These are phyloP conservation scores for Phialocephala sp. DNA, from an alignment of 2,329 filamentous ascomycete genomes.

Conservation along the genomic window DNA sequence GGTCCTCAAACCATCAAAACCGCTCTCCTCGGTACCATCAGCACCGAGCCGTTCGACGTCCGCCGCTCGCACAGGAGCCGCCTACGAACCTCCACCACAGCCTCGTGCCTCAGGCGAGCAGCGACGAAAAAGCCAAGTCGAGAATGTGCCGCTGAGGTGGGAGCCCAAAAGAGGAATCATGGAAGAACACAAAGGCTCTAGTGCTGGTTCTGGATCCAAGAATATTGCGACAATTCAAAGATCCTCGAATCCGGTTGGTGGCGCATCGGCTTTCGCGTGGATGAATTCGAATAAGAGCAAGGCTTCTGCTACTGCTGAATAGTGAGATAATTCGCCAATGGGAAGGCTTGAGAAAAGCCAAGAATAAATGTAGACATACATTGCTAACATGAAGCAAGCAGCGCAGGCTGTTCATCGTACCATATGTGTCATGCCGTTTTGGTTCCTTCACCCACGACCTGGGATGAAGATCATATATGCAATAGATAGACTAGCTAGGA, in stretches of 20 bases:
- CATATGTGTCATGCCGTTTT: not conserved
- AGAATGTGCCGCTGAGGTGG: conserved; percentile 49
- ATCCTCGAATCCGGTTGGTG: conserved; percentile 82
- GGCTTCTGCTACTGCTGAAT: conserved; percentile 32
- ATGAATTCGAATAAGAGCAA: conserved; percentile 61
- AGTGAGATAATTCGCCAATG: not conserved
- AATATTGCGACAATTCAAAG: conserved; percentile 50
- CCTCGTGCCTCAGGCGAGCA: conserved; percentile 53
- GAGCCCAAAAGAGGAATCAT: conserved; percentile 56
- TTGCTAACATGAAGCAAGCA: conserved; percentile 1
- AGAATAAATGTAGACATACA: not conserved
- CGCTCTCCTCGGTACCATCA: conserved; percentile 57
- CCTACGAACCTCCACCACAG: conserved; percentile 56
- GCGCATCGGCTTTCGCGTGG: conserved; percentile 94
- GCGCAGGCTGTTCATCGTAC: conserved; percentile 7
- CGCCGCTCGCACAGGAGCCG: conserved; percentile 54
- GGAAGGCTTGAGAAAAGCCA: too few relatives aligned
- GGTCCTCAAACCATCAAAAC: conserved; percentile 80
- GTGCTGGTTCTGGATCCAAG: conserved; percentile 14
- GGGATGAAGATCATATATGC: not conserved
- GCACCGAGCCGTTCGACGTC: conserved; percentile 41
- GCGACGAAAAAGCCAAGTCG: conserved; percentile 60
- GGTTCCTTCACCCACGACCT: not conserved
- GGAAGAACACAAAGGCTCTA: conserved; percentile 41
- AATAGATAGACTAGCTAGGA: conserved; percentile 2